These are phyloP conservation scores for Anthracocystis walkeri DNA, from an alignment of 1,284 basidiomycete species.

Conservation along the genomic window DNA sequence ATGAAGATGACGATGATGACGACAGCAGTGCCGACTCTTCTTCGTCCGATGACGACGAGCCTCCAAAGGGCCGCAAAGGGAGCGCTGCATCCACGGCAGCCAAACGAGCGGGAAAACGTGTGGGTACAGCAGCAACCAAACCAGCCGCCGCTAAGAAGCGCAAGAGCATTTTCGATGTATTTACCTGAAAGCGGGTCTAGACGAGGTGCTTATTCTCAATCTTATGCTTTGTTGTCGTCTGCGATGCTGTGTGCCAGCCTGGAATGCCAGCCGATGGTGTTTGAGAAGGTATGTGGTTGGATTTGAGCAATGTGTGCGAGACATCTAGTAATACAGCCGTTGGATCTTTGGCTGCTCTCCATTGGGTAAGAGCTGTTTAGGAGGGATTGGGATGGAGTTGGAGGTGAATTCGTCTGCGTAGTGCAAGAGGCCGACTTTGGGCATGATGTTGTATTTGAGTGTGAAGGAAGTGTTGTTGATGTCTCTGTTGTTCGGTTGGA, in stretches of 20 bases:
- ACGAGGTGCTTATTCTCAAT: background rate
- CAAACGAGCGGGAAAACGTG: conserved; percentile 12
- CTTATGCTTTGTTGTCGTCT: background rate
- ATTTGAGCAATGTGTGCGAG: background rate
- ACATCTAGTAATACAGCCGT: conserved; percentile 38
- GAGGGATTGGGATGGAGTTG: conserved; percentile 23
- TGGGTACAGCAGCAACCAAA: conserved; percentile 2
- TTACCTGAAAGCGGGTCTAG: conserved; percentile 6
- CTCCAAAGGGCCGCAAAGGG: conserved; percentile 4
- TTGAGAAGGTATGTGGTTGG: no score
- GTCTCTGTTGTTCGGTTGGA: conserved; percentile 32
- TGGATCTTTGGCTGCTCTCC: conserved; percentile 37
- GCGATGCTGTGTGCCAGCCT: background rate
- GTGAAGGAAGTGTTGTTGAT: conserved; percentile 76
- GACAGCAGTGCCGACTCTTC: conserved; percentile 10
- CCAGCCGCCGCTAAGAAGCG: conserved; percentile 27
- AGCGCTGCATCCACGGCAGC: conserved; percentile 8
- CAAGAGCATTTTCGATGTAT: conserved; percentile 35
- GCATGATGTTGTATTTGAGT: conserved; percentile 90
- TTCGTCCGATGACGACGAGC: conserved; percentile 24
- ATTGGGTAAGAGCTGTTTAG: conserved; percentile 20
- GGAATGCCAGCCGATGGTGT: background rate
- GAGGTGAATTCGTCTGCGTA: conserved; percentile 41
- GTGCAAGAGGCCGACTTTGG: conserved; percentile 80
- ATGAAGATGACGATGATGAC: conserved; percentile 12